phyloP scores from a whole-genome alignment of 2,329 filamentous ascomycete genomes.

The Aciculosporium take region DNA sequence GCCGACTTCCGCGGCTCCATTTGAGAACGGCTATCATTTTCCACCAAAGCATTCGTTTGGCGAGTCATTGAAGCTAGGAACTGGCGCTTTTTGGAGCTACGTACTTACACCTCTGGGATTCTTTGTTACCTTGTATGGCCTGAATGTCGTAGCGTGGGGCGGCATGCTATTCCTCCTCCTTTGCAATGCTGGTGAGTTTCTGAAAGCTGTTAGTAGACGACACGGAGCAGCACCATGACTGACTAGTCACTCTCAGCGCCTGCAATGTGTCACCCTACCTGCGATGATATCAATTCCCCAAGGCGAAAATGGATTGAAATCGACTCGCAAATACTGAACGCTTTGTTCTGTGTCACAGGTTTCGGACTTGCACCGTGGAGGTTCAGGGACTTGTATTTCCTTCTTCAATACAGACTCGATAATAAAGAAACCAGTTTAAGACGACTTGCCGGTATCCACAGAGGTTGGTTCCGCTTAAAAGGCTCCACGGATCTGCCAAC shows the following conservation, averaged over 20 bases:
- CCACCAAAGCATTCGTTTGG: slow-evolving; percentile 46
- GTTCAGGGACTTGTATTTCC: slow-evolving; percentile 63
- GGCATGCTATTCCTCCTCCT: slow-evolving; percentile 82
- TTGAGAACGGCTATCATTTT: slow-evolving; percentile 52
- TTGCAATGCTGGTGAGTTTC: slow-evolving; percentile 42
- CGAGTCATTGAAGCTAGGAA: slow-evolving; percentile 41
- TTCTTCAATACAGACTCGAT: slow-evolving; percentile 47
- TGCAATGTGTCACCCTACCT: slow-evolving; percentile 57
- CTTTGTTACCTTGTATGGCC: slow-evolving; percentile 60
- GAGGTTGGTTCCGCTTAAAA: slow-evolving; percentile 59
- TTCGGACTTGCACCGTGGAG: slow-evolving; percentile 79
- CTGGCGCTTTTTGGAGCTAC: slow-evolving; percentile 56
- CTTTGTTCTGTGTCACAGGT: slow-evolving; percentile 73
- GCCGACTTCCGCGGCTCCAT: slow-evolving; percentile 24
- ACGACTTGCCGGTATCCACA: slow-evolving; percentile 58
- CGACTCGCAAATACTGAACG: slow-evolving; percentile 66
- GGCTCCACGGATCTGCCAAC: slow-evolving; percentile 46
- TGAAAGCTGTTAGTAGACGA: neutral
- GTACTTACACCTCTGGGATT: slow-evolving; percentile 63
- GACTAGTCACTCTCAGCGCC: slow-evolving; percentile 25
- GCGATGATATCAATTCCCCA: slow-evolving; percentile 59
- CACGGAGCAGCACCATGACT: neutral
- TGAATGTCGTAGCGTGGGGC: slow-evolving; percentile 79
- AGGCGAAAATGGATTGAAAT: slow-evolving; percentile 76
- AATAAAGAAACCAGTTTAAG: slow-evolving; percentile 44